Base-by-base conservation (phyloP, 768 basidiomycete genomes). In the Dentipellis sp. region DNA sequence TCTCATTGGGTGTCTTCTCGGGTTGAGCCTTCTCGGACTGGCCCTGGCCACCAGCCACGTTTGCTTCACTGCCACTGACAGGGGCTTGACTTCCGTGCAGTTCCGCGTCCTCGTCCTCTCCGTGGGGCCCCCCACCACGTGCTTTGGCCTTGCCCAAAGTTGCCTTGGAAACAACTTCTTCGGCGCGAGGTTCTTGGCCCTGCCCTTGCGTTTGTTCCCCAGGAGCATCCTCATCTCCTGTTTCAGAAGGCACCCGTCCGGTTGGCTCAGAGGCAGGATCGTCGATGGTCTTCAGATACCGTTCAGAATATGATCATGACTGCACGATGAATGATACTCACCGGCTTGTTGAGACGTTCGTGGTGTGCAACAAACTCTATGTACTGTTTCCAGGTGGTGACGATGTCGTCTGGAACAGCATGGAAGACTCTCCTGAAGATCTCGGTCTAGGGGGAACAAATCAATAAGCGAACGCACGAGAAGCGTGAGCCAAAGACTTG, bases 361-460 rank as follows among this genome's bases (percentile, higher is more conserved):
- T 92, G 86, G 64, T 87, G 78, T 5, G 75, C 69, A 48, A 86
- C 72, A 63, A 90, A 97, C 59, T 94, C 90, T 66, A 86, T 94
- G 71, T 86, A 97, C 65, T 92, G 88, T 65, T 94, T 94, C 95
- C 95, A 99, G 0, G 94, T 95, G 1, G 86, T 86, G 58, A 97
- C 81, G 21, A 84, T 75, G 67, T 99, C 94, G 67, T 98, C 95
- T 5, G 97, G 95, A 54, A 94, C 74, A 37, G 88, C 86, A 63
- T 92, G 86, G 74, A 99, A 99, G 3, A 97, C 93, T 66, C 90
- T 94, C 55, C 94, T 86, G 71, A 82, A 97, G 60, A 97, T 92
- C 67, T 95, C 91, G 59, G 95, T 99, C 93, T 94, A 58, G 42
- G 19, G 10, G 16, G n/a, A 9, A 29, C n/a, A 3, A 22, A 53